Evolutionary conservation across 2,329 filamentous ascomycete genomes (phyloP).

Genomic region (Phyllosticta citribraziliensis): DNA sequence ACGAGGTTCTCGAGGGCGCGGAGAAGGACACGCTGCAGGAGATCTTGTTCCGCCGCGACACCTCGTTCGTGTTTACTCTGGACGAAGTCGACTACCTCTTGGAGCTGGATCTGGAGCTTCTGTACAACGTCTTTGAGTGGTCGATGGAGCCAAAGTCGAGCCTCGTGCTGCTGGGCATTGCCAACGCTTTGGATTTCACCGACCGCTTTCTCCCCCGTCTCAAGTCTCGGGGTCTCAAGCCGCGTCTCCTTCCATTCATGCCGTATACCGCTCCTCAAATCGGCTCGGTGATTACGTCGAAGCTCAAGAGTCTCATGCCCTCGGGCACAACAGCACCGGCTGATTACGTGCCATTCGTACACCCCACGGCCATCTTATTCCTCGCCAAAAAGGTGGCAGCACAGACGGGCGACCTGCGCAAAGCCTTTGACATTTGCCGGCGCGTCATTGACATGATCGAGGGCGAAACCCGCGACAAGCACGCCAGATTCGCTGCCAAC

Average conservation of each 20-base stretch:
- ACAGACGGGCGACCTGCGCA: constrained; percentile 87
- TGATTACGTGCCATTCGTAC: constrained; percentile 73
- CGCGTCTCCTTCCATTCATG: constrained; percentile 79
- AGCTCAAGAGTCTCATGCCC: constrained; percentile 65
- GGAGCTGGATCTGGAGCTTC: constrained; percentile 74
- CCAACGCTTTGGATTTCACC: constrained; percentile 90
- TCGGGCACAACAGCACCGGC: constrained; percentile 36
- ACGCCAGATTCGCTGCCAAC: constrained; percentile 51
- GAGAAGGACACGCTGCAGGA: constrained; percentile 58
- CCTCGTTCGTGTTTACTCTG: constrained; percentile 70
- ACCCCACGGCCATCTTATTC: constrained; percentile 86
- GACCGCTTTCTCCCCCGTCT: constrained; percentile 89
- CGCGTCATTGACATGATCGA: constrained; percentile 85
- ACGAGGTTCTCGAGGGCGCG: constrained; percentile 53
- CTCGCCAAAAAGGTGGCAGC: constrained; percentile 91
- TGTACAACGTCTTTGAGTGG: constrained; percentile 96
- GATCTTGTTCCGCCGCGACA: constrained; percentile 54
- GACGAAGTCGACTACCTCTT: constrained; percentile 95
- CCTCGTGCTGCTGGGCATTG: constrained; percentile 81
- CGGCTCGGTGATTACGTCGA: constrained; percentile 73
- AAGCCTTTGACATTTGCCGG: constrained; percentile 89
- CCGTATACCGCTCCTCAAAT: constrained; percentile 86
- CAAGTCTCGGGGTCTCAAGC: constrained; percentile 86
- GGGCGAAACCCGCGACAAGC: constrained; percentile 65
- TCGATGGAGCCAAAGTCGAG: constrained; percentile 72